These are phyloP conservation scores for Tubosaeta sp. DNA, from an alignment of 768 basidiomycete species.

Conservation along the genomic window DNA sequence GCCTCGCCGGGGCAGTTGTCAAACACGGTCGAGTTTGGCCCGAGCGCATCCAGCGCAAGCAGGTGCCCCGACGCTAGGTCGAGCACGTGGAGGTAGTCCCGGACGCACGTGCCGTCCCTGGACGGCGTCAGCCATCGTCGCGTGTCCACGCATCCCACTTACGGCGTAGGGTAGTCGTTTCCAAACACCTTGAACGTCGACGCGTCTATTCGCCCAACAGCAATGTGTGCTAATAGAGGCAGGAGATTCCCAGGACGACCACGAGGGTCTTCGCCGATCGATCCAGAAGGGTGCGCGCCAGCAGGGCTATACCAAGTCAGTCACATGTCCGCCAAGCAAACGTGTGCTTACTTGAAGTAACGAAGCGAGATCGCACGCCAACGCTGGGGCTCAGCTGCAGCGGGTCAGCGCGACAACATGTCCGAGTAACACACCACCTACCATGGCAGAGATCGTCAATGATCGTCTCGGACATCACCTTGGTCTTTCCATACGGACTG, in stretches of 20 bases:
- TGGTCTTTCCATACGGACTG: constrained; percentile 95
- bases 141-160: constrained; percentile 21
- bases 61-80: constrained; percentile 95
- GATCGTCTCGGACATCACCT: constrained; percentile 89
- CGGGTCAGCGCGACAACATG: constrained; percentile 3
- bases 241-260: constrained; percentile 94
- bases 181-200: constrained; percentile 81
- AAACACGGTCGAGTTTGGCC: constrained; percentile 53
- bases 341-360: constrained; percentile 86
- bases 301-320: constrained; percentile 62
- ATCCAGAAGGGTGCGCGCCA: constrained; percentile 95
- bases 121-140: neutral
- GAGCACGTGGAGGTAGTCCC: constrained; percentile 90
- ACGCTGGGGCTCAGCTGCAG: constrained; percentile 56
- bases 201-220: constrained; percentile 79
- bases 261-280: constrained; percentile 94
- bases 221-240: constrained; percentile 92
- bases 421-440: constrained; percentile 31
- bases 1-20: constrained; percentile 46
- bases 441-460: constrained; percentile 83
- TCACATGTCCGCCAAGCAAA: neutral
- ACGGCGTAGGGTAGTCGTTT: constrained; percentile 95
- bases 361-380: constrained; percentile 87
- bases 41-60: constrained; percentile 82
- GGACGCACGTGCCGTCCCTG: constrained; percentile 96